phyloP scores from a whole-genome alignment of 2,329 filamentous ascomycete genomes.

The Neofusicoccum laricinum region DNA sequence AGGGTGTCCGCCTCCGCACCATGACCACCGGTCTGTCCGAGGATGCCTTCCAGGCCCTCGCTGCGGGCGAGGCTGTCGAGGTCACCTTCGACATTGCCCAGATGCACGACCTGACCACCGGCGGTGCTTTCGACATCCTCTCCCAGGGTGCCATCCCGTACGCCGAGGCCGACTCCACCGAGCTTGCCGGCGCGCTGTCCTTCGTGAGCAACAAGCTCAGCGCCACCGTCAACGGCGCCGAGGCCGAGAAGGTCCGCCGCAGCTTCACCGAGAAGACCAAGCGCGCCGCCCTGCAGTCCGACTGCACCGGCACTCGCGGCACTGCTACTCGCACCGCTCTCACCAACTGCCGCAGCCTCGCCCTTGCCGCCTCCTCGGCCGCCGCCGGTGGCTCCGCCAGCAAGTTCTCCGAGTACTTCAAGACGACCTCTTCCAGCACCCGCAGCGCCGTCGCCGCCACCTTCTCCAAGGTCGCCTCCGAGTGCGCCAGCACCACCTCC shows the following conservation, averaged over 20 bases:
- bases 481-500: conserved; percentile 52
- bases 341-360: conserved; percentile 53
- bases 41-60: conserved; percentile 51
- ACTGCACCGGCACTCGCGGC: conserved; percentile 52
- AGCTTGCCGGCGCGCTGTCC: conserved; percentile 54
- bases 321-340: conserved; percentile 51
- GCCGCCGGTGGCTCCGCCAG: conserved; percentile 47
- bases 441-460: conserved; percentile 47
- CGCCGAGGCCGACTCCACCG: conserved; percentile 50
- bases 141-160: conserved; percentile 57
- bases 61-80: conserved; percentile 48
- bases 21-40: conserved; percentile 47
- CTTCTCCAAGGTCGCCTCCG: conserved; percentile 52
- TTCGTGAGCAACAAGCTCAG: conserved; percentile 60
- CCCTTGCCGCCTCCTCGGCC: conserved; percentile 51
- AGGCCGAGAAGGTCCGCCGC: conserved; percentile 50
- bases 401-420: conserved; percentile 62
- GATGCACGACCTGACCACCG: conserved; percentile 51
- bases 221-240: conserved; percentile 55
- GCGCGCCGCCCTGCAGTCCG: conserved; percentile 51
- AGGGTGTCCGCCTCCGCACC: conserved; percentile 51
- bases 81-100: conserved; percentile 56
- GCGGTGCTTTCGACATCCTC: conserved; percentile 56
- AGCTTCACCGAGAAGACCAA: conserved; percentile 45
- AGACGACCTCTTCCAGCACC: conserved; percentile 48